Evolutionary conservation across 2,329 filamentous ascomycete genomes (phyloP).

Genomic region (Scortechinia acanthostroma): DNA sequence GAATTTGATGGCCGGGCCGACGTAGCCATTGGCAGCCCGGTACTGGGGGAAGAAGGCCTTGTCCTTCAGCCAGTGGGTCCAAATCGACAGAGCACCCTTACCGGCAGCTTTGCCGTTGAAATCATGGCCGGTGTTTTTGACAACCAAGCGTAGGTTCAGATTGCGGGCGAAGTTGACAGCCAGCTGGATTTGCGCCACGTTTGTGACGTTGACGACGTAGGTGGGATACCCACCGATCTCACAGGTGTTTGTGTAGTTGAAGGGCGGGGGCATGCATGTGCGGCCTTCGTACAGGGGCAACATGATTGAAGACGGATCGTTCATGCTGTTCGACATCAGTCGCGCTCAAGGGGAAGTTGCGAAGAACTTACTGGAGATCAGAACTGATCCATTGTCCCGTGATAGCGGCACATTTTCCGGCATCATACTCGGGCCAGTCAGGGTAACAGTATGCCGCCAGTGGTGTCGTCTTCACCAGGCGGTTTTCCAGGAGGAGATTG

Average conservation of each 20-base stretch:
- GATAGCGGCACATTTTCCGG: background rate
- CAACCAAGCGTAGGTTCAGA: slow-evolving; percentile 37
- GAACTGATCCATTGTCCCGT: background rate
- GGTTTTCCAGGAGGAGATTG: slow-evolving; percentile 10
- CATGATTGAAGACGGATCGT: slow-evolving; percentile 29
- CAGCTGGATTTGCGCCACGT: slow-evolving; percentile 33
- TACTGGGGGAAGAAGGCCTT: slow-evolving; percentile 16
- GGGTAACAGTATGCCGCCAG: background rate
- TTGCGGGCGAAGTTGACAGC: slow-evolving; percentile 35
- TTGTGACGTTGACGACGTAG: slow-evolving; percentile 30
- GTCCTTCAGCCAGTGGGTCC: slow-evolving; percentile 21
- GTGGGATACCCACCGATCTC: slow-evolving; percentile 29
- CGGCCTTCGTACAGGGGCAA: slow-evolving; percentile 27
- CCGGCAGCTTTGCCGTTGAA: slow-evolving; percentile 29
- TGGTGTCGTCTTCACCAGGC: background rate
- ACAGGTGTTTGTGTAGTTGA: slow-evolving; percentile 15
- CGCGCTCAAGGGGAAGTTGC: background rate
- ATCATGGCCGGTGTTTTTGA: slow-evolving; percentile 45
- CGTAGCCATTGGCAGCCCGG: slow-evolving; percentile 9
- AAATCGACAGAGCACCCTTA: slow-evolving; percentile 25
- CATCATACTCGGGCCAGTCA: background rate
- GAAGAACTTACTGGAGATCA: background rate
- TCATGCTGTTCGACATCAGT: slow-evolving; percentile 13
- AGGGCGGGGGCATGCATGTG: slow-evolving; percentile 20
- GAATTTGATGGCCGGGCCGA: slow-evolving; percentile 13